These are phyloP conservation scores for Globisporangium abappressorium DNA, from an alignment of 352 stramenopile genomes.

Conservation along the genomic window DNA sequence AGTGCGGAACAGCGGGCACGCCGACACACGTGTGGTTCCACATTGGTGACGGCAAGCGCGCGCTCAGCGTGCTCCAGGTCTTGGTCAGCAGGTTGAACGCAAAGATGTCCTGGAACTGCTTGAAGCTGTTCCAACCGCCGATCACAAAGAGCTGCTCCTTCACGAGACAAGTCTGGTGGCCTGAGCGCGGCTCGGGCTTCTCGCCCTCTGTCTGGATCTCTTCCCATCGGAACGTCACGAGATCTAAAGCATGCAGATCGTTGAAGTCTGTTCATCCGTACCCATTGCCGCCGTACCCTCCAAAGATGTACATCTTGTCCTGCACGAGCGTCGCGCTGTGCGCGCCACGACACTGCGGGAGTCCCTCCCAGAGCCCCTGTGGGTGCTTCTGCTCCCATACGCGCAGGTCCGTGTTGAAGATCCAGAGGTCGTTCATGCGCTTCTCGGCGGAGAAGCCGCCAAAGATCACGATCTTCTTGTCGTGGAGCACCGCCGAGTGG, in stretches of 20 bases:
- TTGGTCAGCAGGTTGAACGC: conserved; percentile 87
- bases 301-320: conserved; percentile 93
- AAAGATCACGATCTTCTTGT: conserved; percentile 92
- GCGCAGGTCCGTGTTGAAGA: conserved; percentile 93
- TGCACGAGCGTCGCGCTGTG: conserved; percentile 89
- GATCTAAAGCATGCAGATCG: conserved; percentile 91
- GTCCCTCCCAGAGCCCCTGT: conserved; percentile 85
- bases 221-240: conserved; percentile 91
- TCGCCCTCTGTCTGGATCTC: conserved; percentile 85
- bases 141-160: conserved; percentile 93
- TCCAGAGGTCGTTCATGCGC: conserved; percentile 96
- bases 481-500: conserved; percentile 77
- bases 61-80: conserved; percentile 78
- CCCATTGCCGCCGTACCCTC: conserved; percentile 94
- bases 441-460: conserved; percentile 92
- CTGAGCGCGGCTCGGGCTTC: conserved; percentile 89
- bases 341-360: conserved; percentile 89
- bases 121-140: conserved; percentile 94
- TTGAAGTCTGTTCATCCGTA: conserved; percentile 95
- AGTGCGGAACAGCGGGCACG: conserved; percentile 94
- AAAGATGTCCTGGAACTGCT: conserved; percentile 96
- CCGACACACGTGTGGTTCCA: conserved; percentile 96
- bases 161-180: conserved; percentile 90
- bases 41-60: conserved; percentile 59
- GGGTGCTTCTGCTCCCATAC: conserved; percentile 92